Base-by-base conservation (phyloP, 2,329 filamentous ascomycete genomes). In the Fusarium sp. region DNA sequence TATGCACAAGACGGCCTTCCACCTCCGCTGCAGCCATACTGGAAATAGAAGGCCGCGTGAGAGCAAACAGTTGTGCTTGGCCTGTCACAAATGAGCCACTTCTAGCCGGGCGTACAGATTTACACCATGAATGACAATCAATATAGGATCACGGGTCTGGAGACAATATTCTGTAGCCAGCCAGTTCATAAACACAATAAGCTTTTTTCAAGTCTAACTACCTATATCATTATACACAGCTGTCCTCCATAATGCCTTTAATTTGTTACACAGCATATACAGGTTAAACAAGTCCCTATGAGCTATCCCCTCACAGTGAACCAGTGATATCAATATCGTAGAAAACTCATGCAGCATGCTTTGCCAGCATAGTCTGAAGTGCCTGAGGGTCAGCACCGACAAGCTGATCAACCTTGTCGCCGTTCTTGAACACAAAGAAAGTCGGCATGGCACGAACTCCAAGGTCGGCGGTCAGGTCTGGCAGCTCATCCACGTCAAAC, bases 391-490 rank as follows among this genome's bases (percentile, higher is more conserved):
- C 93, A 74, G 93, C 94, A 67, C 94, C 94, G 27, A 96, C 88
- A 60, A 97, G 82, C 81, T 93, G 90, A 43, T 81, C 84, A 35
- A 89, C 80, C 84, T 92, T 91, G 79, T 92, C 79, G 70, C 92
- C 93, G 72, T 90, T 80, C 86, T 93, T 92, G 88, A 94, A 97
- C 76, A 96, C 79, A 57, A 92, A 76, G 83, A 98, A 97, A 27
- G 93, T 96, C 56, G 95, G 94, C 94, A 98, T 97, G 78, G 94
- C 94, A 73, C 92, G 89, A 78, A 98, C 87, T 68, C 88, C 88
- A 67, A 96, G 88, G 77, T 96, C 88, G 75, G 90, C 85, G 32
- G 92, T 89, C 49, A 97, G 86, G 2, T 92, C 89, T 71, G 89
- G 83, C 40, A 95, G 83, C 69, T 93, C 84, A 79, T 97, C 94